Percentiles rank a stretch among this genome's conserved stretches.
Evolutionary conservation across 768 basidiomycete genomes (phyloP).

Genomic region (Boletus edulis): DNA sequence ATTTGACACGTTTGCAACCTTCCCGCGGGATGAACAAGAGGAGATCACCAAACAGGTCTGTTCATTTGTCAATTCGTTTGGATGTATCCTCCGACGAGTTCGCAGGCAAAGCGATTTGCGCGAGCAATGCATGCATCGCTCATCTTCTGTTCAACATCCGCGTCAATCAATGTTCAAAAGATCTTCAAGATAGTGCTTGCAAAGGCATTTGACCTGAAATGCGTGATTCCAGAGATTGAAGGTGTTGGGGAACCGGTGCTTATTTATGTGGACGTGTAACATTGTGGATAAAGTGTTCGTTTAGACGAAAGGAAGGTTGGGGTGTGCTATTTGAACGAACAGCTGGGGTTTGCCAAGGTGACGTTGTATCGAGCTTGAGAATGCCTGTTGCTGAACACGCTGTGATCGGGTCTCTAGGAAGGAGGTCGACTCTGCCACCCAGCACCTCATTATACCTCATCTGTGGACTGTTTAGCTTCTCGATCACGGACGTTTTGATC

Average conservation of each 20-base stretch:
- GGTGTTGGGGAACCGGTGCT: conserved; percentile 95
- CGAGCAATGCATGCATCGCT: conserved; percentile 99
- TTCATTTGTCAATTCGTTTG: conserved; percentile 7
- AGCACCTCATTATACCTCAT: conserved; percentile 22
- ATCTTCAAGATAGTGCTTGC: conserved; percentile 98
- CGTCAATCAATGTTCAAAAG: conserved; percentile 99
- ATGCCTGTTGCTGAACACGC: conserved; percentile 19
- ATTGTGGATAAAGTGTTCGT: conserved; percentile 26
- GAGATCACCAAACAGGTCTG: conserved; percentile 96
- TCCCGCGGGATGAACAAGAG: conserved; percentile 97
- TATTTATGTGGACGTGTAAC: conserved; percentile 77
- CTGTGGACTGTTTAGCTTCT: conserved; percentile 14
- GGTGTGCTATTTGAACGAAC: conserved; percentile 15
- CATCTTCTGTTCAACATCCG: conserved; percentile 98
- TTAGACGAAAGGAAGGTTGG: conserved; percentile 14
- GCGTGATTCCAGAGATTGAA: conserved; percentile 96
- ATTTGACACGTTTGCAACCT: conserved; percentile 94
- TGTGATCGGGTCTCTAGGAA: conserved; percentile 16
- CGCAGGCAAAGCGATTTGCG: conserved; percentile 93
- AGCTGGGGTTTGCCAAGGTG: conserved; percentile 24
- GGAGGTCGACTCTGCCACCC: conserved; percentile 12
- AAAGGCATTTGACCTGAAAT: conserved; percentile 98
- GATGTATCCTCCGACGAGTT: conserved; percentile 6
- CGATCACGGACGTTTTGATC: conserved; percentile 18
- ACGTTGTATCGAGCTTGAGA: conserved; percentile 24